These are phyloP conservation scores for Wickerhamiella qilinensis DNA, from an alignment of 805 yeast genomes.

Conservation along the genomic window DNA sequence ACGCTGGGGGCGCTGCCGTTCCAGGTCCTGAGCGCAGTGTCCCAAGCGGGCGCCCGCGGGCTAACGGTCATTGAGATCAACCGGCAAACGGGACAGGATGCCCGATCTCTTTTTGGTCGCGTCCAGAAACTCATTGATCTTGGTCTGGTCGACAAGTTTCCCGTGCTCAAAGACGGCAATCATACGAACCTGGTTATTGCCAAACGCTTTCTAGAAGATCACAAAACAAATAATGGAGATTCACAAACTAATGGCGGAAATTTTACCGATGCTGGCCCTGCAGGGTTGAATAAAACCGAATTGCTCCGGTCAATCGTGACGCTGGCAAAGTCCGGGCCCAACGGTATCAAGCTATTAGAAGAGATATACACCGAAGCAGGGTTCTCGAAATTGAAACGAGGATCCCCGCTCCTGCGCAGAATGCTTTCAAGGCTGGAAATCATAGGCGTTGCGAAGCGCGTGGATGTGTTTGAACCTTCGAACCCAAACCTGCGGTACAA, in stretches of 20 bases:
- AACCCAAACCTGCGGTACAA: slow-evolving; percentile 18
- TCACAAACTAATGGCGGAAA: background rate
- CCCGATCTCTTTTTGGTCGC: slow-evolving; percentile 25
- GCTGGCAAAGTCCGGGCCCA: slow-evolving; percentile 18
- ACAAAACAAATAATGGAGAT: slow-evolving; percentile 12
- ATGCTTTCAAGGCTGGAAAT: slow-evolving; percentile 16
- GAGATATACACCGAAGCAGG: slow-evolving; percentile 27
- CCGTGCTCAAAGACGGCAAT: slow-evolving; percentile 19
- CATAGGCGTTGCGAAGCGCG: slow-evolving; percentile 17
- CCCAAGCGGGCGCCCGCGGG: slow-evolving; percentile 27
- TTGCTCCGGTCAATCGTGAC: slow-evolving; percentile 11
- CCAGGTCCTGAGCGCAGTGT: slow-evolving; percentile 22
- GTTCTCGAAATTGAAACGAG: slow-evolving; percentile 18
- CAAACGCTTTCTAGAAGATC: slow-evolving; percentile 21
- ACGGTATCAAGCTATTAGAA: slow-evolving; percentile 20
- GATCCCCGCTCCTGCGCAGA: slow-evolving; percentile 12
- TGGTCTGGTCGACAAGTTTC: slow-evolving; percentile 23
- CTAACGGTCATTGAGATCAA: slow-evolving; percentile 23
- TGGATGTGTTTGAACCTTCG: slow-evolving; percentile 21
- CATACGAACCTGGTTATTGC: slow-evolving; percentile 21
- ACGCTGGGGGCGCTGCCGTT: slow-evolving; percentile 24
- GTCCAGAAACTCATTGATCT: slow-evolving; percentile 17
- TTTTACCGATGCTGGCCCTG: no score
- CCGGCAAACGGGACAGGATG: slow-evolving; percentile 25
- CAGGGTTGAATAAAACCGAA: slow-evolving; percentile 1